Conservation (phyloP, 306 rosid species). For the Psophocarpus tetragonolobus region DNA sequence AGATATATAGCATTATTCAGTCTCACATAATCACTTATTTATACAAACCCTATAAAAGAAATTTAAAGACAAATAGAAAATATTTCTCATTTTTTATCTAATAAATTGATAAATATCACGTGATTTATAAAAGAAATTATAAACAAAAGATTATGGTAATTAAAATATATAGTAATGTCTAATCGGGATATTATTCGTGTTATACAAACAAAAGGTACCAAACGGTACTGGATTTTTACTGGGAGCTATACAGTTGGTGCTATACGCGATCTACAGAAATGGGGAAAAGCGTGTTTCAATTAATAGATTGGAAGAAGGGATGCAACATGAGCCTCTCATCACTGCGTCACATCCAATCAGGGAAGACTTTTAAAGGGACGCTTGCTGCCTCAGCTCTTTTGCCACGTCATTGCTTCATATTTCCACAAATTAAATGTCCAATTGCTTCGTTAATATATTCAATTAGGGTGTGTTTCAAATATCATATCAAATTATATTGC, state of each 20-base stretch:
- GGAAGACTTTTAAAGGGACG: background rate
- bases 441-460: background rate
- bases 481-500: background rate
- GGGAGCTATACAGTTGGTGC: constrained; percentile 34
- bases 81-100: no score
- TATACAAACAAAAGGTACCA: constrained; percentile 36
- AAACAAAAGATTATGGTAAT: no score
- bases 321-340: constrained; percentile 25
- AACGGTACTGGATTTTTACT: constrained; percentile 38
- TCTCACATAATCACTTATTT: no score
- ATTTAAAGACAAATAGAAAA: no score
- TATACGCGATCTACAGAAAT: constrained; percentile 36
- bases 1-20: no score
- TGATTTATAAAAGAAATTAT: no score
- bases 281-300: background rate
- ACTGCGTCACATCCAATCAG: background rate
- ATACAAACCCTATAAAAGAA: no score
- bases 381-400: background rate
- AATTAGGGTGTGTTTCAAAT: background rate
- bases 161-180: no score
- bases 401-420: background rate
- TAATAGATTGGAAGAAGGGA: constrained; percentile 16
- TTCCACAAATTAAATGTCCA: background rate
- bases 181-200: no score
- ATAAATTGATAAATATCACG: no score